These are phyloP conservation scores for Sideroxylon spinosum DNA, from an alignment of 179 eudicot genomes.

Conservation along the genomic window DNA sequence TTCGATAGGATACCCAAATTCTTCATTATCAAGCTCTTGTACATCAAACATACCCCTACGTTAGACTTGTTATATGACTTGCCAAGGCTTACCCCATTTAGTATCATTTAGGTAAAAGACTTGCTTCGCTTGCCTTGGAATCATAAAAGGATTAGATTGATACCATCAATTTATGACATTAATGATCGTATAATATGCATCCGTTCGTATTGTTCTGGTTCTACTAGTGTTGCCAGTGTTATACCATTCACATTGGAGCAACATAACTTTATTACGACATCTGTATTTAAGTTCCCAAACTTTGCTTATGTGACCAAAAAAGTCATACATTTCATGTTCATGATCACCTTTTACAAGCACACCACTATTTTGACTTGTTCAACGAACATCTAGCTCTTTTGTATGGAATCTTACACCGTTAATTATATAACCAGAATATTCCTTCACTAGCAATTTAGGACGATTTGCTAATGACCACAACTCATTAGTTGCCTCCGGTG, in stretches of 20 bases:
- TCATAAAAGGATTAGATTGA: background rate
- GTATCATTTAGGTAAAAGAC: too few relatives aligned
- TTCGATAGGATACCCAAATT: too few relatives aligned
- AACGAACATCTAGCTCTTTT: background rate
- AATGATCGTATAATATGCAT: background rate
- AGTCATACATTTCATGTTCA: background rate
- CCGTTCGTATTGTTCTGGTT: background rate
- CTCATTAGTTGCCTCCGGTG: background rate
- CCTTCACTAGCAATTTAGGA: background rate
- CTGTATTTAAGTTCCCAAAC: background rate
- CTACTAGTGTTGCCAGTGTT: too few relatives aligned
- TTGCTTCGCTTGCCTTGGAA: too few relatives aligned
- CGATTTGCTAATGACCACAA: background rate
- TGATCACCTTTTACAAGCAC: background rate
- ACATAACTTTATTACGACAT: background rate
- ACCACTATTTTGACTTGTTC: background rate
- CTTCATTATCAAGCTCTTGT: too few relatives aligned
- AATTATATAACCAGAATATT: background rate
- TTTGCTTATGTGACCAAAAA: background rate
- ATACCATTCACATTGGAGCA: too few relatives aligned
- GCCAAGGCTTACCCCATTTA: too few relatives aligned
- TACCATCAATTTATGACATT: background rate
- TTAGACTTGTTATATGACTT: too few relatives aligned
- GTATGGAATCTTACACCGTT: background rate
- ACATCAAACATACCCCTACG: too few relatives aligned